Percentiles rank a stretch among this genome's conserved stretches.
Evolutionary conservation across 2,329 filamentous ascomycete species (phyloP).

Genomic region (Uncinocarpus reesii): DNA sequence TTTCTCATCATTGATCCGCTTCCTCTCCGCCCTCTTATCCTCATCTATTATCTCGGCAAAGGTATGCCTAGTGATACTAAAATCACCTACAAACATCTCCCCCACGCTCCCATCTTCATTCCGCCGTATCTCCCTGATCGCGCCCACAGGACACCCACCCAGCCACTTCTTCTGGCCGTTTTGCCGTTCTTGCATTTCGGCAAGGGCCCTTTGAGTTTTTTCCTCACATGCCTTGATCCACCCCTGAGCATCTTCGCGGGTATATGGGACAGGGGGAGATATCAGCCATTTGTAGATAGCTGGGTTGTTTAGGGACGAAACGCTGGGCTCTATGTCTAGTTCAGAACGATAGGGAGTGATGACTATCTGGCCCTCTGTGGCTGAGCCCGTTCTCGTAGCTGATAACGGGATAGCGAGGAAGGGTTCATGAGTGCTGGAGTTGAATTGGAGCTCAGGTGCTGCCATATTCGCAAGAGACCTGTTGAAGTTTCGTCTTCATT

Average conservation of each 20-base stretch:
- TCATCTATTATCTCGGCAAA: conserved; percentile 9
- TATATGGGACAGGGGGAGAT: conserved; percentile 11
- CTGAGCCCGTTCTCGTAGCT: neutral
- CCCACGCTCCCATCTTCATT: conserved; percentile 5
- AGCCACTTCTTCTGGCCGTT: conserved; percentile 4
- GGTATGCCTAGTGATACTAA: conserved; percentile 4
- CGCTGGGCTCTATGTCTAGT: neutral
- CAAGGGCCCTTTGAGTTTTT: neutral
- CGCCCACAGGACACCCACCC: conserved; percentile 5
- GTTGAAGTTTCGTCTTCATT: no score
- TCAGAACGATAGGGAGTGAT: conserved; percentile 11
- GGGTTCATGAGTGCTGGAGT: conserved; percentile 10
- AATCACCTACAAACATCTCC: conserved; percentile 8
- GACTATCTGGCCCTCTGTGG: neutral
- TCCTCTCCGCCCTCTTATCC: neutral
- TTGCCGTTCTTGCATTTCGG: conserved; percentile 1
- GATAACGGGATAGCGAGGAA: conserved; percentile 6
- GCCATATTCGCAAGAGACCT: neutral
- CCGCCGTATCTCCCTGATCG: conserved; percentile 10
- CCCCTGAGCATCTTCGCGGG: neutral
- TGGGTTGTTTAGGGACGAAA: conserved; percentile 3
- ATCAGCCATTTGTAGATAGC: conserved; percentile 9
- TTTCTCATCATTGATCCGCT: conserved; percentile 5
- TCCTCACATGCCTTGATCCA: neutral
- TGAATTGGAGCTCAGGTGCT: conserved; percentile 3